Conservation (phyloP, 371 early-diverging fungal genomes). For the Apophysomyces ossiformis region DNA sequence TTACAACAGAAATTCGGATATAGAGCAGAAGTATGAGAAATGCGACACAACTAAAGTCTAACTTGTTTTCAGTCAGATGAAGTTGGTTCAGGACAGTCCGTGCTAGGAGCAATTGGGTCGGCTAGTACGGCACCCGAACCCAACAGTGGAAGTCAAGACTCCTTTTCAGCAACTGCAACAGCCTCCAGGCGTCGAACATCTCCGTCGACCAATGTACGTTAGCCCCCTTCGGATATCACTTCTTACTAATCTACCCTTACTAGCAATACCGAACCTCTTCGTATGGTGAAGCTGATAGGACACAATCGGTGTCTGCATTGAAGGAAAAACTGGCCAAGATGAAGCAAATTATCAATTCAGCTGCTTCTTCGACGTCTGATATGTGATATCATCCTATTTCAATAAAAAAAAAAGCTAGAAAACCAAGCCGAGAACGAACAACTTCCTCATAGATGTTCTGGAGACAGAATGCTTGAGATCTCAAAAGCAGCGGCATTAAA, state of each 20-base stretch:
- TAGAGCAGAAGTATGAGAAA: constrained; percentile 6
- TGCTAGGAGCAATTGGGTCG: not conserved
- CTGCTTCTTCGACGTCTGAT: constrained; percentile 23
- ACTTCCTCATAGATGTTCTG: too few relatives aligned
- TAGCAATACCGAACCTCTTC: not conserved
- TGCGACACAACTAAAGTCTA: not conserved
- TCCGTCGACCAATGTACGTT: constrained; percentile 3
- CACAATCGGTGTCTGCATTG: constrained; percentile 59
- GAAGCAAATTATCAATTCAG: constrained; percentile 49
- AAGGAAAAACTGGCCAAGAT: constrained; percentile 63
- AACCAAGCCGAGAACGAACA: too few relatives aligned
- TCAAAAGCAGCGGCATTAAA: too few relatives aligned
- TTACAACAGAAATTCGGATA: constrained; percentile 71
- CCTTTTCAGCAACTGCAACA: constrained; percentile 1
- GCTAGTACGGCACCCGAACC: not conserved
- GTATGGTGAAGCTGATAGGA: constrained; percentile 41
- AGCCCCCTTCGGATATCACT: not conserved
- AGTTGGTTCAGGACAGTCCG: not conserved
- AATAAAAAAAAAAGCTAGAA: not conserved
- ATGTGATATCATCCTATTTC: not conserved
- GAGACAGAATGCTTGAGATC: too few relatives aligned
- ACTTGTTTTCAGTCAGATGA: not conserved
- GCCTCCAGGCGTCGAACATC: not conserved
- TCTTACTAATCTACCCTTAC: constrained; percentile 8
- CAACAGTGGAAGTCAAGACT: not conserved